Percentiles rank a stretch among this genome's conserved stretches.
Conservation (phyloP, 768 basidiomycete genomes). For the Gautieria morchelliformis region DNA sequence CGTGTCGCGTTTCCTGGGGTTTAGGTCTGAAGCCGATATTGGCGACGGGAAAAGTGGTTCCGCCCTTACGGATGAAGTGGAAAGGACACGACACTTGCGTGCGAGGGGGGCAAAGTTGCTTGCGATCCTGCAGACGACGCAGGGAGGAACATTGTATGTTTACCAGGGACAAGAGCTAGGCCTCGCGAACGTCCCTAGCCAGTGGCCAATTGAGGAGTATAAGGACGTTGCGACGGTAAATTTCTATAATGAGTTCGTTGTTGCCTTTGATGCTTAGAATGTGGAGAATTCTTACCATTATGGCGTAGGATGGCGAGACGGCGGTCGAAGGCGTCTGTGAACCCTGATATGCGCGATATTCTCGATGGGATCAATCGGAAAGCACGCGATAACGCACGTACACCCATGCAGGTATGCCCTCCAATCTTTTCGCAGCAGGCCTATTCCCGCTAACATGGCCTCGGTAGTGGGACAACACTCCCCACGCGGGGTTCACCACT, state of each 20-base stretch:
- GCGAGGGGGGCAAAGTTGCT: slow-evolving; percentile 54
- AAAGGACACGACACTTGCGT: slow-evolving; percentile 22
- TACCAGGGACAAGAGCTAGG: slow-evolving; percentile 74
- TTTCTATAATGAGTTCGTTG: slow-evolving; percentile 43
- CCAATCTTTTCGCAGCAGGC: background rate
- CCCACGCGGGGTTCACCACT: slow-evolving; percentile 56
- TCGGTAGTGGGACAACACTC: slow-evolving; percentile 43
- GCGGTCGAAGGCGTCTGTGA: slow-evolving; percentile 23
- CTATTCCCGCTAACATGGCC: background rate
- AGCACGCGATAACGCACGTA: slow-evolving; percentile 61
- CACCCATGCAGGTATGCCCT: slow-evolving; percentile 51
- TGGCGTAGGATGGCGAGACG: slow-evolving; percentile 29
- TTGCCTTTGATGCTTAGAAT: background rate
- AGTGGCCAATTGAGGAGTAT: slow-evolving; percentile 66
- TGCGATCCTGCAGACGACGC: slow-evolving; percentile 48
- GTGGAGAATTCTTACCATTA: background rate
- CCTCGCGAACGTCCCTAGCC: slow-evolving; percentile 48
- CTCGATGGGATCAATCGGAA: slow-evolving; percentile 48
- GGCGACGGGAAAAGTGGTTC: slow-evolving; percentile 22
- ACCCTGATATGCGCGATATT: slow-evolving; percentile 52
- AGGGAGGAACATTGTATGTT: slow-evolving; percentile 59
- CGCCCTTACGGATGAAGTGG: background rate
- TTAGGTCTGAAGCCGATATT: slow-evolving; percentile 46
- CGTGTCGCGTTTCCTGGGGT: slow-evolving; percentile 40
- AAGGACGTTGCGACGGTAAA: slow-evolving; percentile 58